Evolutionary conservation across 139 green algal species (phyloP), one percentile per base, ranked within the genome.

Genomic region (Closterium sp.): DNA sequence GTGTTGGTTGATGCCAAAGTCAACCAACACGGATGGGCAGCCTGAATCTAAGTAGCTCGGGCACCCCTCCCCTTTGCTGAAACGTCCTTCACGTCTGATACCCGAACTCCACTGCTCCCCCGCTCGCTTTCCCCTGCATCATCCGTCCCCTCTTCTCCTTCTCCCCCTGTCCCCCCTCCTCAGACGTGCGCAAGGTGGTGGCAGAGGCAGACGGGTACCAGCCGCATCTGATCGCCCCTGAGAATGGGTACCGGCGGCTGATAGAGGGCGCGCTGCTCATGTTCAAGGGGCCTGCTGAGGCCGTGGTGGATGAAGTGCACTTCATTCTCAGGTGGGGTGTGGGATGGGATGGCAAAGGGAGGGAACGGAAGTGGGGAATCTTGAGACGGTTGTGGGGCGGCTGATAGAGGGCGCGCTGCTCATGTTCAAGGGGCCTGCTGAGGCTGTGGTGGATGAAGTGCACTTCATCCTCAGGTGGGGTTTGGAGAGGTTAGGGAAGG

Each of bases 191-290:
- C 13, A 73, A 22, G 50, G 17, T 73, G 13, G 50, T 95, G 5
- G 70, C 89, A 22, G 93, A 93, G 31, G 97, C 98, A 1, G 98
- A 99, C 92, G 98, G 98, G 28, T 99, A 99, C 96, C 97, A 99
- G 96, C 98, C 98, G 7, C 97, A 99, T 95, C 96, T 99, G 90
- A 98, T 99, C 50, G 98, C 98, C 22, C 98, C 98, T 87, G 98
- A 99, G 96, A 96, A 97, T 90, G 98, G 98, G 22, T 99, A 99
- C 96, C 92, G 98, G 30, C 96, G 97, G 5, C 95, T 99, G 85
- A 97, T 99, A 92, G 96, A 98, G 94, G 30, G 50, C 3, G 88
- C 93, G 10, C 86, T 95, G n/a, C 31, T 86, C 27, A 85, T 95
- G 45, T 92, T 95, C 86, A 95, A 95, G 86, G 94, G 88, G 7